These are phyloP conservation scores for Boletus coccyginus DNA, from an alignment of 768 basidiomycete species.

Conservation along the genomic window DNA sequence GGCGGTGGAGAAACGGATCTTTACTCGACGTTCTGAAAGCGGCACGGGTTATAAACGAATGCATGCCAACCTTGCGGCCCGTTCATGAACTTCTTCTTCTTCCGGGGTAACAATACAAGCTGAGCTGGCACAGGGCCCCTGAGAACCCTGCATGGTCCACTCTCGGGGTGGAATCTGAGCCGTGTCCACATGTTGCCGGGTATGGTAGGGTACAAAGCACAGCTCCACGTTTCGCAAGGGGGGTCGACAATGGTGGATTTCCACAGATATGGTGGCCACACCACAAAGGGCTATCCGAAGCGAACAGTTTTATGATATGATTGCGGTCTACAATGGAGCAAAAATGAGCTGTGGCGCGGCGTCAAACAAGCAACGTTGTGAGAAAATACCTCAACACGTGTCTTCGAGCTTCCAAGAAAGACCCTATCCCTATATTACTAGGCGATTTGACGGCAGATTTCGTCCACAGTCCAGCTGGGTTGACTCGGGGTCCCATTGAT, in stretches of 20 bases:
- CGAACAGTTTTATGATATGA: neutral
- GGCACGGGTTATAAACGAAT: conserved; percentile 26
- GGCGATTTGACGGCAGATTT: neutral
- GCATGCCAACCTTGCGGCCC: conserved; percentile 30
- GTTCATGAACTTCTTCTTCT: conserved; percentile 16
- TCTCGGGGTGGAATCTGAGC: conserved; percentile 1
- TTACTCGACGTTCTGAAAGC: conserved; percentile 8
- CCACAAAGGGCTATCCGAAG: neutral
- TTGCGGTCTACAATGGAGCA: neutral
- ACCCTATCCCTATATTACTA: neutral
- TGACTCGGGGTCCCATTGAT: conserved; percentile 20
- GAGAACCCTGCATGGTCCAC: conserved; percentile 12
- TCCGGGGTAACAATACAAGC: conserved; percentile 27
- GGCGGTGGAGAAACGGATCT: conserved; percentile 15
- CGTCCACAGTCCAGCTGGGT: neutral
- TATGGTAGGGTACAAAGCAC: conserved; percentile 10
- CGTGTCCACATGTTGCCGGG: conserved; percentile 14
- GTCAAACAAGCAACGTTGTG: neutral
- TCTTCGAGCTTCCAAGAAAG: neutral
- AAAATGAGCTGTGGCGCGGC: neutral
- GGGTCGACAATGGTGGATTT: neutral
- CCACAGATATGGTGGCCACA: neutral
- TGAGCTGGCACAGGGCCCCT: conserved; percentile 16
- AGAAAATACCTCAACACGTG: conserved; percentile 7
- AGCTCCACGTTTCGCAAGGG: conserved; percentile 16